Percentiles rank a stretch among this genome's conserved stretches.
Conservation (phyloP, 805 yeast genomes). For the Cyberlindnera japonica region DNA sequence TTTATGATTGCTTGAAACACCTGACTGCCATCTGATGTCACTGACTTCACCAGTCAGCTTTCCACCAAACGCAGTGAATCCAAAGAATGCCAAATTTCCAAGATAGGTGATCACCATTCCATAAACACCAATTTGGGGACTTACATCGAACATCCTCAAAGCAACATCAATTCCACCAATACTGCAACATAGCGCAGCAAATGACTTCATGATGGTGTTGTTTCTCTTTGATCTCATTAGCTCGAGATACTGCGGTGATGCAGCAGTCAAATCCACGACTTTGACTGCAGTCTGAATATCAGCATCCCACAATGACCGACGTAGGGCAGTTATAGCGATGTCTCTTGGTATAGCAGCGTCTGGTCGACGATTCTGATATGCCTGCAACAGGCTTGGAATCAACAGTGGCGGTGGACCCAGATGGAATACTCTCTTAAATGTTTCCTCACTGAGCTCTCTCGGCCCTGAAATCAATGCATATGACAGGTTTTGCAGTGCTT, state of each 20-base stretch:
- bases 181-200: slow-evolving; percentile 32
- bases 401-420: slow-evolving; percentile 11
- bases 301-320: slow-evolving; percentile 15
- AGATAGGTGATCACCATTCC: slow-evolving; percentile 48
- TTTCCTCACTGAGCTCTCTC: slow-evolving; percentile 3
- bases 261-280: slow-evolving; percentile 59
- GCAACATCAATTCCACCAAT: slow-evolving; percentile 46
- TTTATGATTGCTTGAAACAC: slow-evolving; percentile 63
- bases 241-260: slow-evolving; percentile 46
- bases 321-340: slow-evolving; percentile 10
- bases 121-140: slow-evolving; percentile 33
- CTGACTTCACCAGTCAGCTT: slow-evolving; percentile 51
- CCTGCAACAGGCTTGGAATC: slow-evolving; percentile 6
- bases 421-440: slow-evolving; percentile 2
- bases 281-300: slow-evolving; percentile 41
- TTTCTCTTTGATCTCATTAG: slow-evolving; percentile 33
- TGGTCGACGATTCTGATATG: slow-evolving; percentile 6
- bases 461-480: slow-evolving; percentile 4
- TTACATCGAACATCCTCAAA: slow-evolving; percentile 27
- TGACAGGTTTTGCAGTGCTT: not conserved
- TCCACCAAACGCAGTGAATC: slow-evolving; percentile 45
- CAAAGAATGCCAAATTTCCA: slow-evolving; percentile 44
- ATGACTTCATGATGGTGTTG: slow-evolving; percentile 32
- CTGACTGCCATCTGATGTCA: slow-evolving; percentile 57
- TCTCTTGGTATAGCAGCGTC: slow-evolving; percentile 1